Evolutionary conservation across 805 yeast species (phyloP), one percentile per base, ranked within the genome.

Genomic region (Cyberlindnera bimundalis): DNA sequence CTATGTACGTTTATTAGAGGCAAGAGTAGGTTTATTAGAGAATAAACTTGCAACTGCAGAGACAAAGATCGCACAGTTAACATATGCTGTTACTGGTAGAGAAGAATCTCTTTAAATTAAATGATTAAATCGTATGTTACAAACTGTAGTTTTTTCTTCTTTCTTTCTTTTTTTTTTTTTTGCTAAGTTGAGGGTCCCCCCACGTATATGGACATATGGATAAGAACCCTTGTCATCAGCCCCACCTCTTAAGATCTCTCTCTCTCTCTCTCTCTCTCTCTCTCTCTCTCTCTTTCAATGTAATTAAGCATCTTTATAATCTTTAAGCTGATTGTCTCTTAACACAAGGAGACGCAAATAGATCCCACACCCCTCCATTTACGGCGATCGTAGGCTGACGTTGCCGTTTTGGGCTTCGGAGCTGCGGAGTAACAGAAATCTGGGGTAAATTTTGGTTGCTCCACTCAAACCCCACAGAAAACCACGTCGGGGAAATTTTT

Each of bases 1-100:
- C 1, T 53, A 55, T 35, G 50, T 55, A 3, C 53, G 51, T 28
- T 29, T 51, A 14, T 34, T 55, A 7, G 60, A 55, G 35, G 42
- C 51, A 2, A 42, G 58, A 19, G 40, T 55, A 10, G 39, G 52
- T 1, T 17, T 38, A 11, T 29, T 55, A n/a, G 59, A 55, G 33
- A 40, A 37, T 9, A 50, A 51, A 31, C 20, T 55, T 26, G 29
- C 40, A 6, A 13, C 39, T 5, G 48, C 59, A 3, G 59, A 55
- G 32, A 42, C 48, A 2, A 55, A 48, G 35, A 24, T 55, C 6
- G 43, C 53, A 3, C 52, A 55, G 14, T 32, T 52, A 37, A 37
- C 44, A 8, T 48, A 46, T 29, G 40, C 40, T 11, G 38, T 50
- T 14, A 51, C 51, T 8, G 42, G 39, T 2, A 41, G 31, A 16